Conservation (phyloP, 805 yeast species). For the Lachancea thermotolerans region DNA sequence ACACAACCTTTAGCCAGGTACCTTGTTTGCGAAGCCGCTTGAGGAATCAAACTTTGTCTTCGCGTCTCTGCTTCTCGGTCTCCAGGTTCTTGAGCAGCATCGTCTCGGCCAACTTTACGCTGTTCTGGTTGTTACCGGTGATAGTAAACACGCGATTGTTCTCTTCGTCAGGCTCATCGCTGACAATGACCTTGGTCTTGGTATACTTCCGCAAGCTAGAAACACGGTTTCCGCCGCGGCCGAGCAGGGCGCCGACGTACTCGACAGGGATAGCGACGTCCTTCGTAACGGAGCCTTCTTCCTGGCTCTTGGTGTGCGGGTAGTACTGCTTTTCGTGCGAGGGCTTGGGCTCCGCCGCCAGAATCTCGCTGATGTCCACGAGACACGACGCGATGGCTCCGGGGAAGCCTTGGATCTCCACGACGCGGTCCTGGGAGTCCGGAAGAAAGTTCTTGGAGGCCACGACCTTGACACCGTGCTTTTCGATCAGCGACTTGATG, state of each 20-base stretch:
- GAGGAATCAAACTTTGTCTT: conserved; percentile 13
- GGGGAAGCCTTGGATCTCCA: conserved; percentile 79
- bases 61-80: conserved; percentile 49
- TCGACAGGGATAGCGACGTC: conserved; percentile 62
- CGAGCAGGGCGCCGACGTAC: conserved; percentile 84
- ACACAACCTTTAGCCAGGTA: not conserved
- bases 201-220: conserved; percentile 76
- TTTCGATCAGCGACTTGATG: conserved; percentile 61
- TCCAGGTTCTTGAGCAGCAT: conserved; percentile 52
- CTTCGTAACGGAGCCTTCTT: conserved; percentile 22
- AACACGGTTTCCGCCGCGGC: conserved; percentile 77
- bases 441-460: conserved; percentile 81
- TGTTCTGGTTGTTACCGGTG: conserved; percentile 41
- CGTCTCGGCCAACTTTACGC: conserved; percentile 52
- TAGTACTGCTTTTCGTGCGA: conserved; percentile 42
- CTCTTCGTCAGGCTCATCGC: conserved; percentile 57
- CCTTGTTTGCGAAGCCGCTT: not conserved
- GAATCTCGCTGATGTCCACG: conserved; percentile 39
- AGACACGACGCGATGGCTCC: conserved; percentile 57
- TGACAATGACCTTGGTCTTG: conserved; percentile 73
- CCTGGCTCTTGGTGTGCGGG: conserved; percentile 41
- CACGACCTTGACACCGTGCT: conserved; percentile 66
- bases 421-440: conserved; percentile 76
- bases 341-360: conserved; percentile 20
- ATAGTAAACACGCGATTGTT: conserved; percentile 67